Evolutionary conservation across 352 stramenopile species (phyloP), one percentile per base, ranked within the genome.

Genomic region (Globisporangium canariense): DNA sequence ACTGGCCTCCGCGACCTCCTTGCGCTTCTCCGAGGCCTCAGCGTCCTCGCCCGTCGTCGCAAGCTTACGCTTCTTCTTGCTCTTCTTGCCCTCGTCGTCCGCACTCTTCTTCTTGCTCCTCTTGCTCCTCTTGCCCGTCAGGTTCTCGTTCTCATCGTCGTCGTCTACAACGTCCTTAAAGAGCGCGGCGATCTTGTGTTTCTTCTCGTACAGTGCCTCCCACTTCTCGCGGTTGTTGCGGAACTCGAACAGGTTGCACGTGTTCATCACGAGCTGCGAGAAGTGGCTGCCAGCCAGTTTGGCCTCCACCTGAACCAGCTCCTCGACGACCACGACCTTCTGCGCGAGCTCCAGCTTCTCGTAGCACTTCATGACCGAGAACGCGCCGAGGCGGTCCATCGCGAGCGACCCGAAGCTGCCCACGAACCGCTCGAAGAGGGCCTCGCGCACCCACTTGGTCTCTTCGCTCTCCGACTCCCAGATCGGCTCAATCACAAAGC

Each of bases 351-450:
- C 55, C 38, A 94, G 64, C 45, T 74, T 75, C 54, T 91, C 79
- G 58, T 87, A 94, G 66, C 86, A 92, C 64, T 94, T 94, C 67
- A 94, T 91, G 30, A 92, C 86, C 25, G 81, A 86, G 58, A 94
- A 94, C 18, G 83, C 81, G 18, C 86, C 81, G 0, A 92, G 77
- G 13, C 86, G 86, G 62, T 94, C 83, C 62, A 88, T 75, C 11
- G 84, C 86, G 34, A 94, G 69, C 11, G 78, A 67, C 30, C 78
- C 80, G 52, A 94, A 94, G 45, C 79, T 83, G 16, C 86, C 83
- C 16, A 87, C 71, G 64, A 91, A 90, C 20, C 80, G 81, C 52
- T 83, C 67, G 41, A 86, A 94, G 14, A 94, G 74, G 32, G 74
- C 75, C n/a, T 86, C 52, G 1, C 74, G 78, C 32, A 90, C 80